Evolutionary conservation across 441 rosid species (phyloP).

Genomic region (Croton laevigatus): DNA sequence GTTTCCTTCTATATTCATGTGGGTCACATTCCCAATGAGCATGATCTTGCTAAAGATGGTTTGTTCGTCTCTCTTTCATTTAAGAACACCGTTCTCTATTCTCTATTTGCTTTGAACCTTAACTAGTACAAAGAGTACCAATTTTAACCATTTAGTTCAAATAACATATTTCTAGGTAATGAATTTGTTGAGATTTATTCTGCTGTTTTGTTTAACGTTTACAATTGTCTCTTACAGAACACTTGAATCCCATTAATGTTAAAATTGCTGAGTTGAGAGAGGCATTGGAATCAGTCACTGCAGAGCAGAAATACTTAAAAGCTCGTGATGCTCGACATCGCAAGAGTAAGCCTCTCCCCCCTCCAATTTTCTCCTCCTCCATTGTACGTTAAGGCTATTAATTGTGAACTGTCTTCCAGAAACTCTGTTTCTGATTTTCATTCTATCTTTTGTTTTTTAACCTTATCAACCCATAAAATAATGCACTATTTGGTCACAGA

Average conservation of each 20-base stretch:
- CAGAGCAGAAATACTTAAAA: constrained; percentile 90
- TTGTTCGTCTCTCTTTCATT: constrained; percentile 11
- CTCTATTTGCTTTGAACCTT: constrained; percentile 2
- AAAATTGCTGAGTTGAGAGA: constrained; percentile 96
- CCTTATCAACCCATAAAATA: not conserved
- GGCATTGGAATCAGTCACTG: constrained; percentile 84
- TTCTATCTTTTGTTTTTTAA: not conserved
- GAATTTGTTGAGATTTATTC: not conserved
- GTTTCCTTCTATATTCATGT: constrained; percentile 92
- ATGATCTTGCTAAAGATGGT: constrained; percentile 89
- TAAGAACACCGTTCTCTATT: not conserved
- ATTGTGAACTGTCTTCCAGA: not conserved
- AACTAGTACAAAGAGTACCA: constrained; percentile 2
- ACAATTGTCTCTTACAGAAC: constrained; percentile 49
- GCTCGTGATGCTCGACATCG: constrained; percentile 91
- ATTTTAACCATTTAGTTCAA: constrained; percentile 9
- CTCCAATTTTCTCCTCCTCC: not conserved
- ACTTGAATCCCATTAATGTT: constrained; percentile 89
- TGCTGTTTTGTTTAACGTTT: not conserved
- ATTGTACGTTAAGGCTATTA: not conserved
- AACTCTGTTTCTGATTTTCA: too few species aligned
- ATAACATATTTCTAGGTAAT: not conserved
- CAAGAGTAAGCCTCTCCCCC: constrained; percentile 48
- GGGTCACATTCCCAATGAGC: constrained; percentile 90
- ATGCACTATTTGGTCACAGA: not conserved